phyloP scores from a whole-genome alignment of 2,329 filamentous ascomycete genomes.

The Fusarium nodosum region DNA sequence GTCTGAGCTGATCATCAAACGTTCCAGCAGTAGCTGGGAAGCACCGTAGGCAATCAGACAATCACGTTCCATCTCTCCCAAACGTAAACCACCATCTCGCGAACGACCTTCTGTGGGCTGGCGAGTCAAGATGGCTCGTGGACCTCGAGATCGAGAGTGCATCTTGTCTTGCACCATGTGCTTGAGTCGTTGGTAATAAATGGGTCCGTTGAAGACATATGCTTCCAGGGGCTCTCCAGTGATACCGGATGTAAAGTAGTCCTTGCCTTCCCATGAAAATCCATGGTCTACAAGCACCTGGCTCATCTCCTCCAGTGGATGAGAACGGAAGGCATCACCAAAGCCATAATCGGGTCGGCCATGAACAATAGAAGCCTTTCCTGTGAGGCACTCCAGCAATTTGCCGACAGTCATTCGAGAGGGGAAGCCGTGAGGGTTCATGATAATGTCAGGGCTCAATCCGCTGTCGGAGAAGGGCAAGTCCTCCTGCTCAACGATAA shows the following conservation, averaged over 20 bases:
- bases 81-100: constrained; percentile 87
- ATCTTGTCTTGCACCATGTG: constrained; percentile 99
- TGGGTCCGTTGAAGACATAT: constrained; percentile 98
- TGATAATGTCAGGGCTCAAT: constrained; percentile 97
- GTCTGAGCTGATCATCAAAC: constrained; percentile 94
- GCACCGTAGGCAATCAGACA: constrained; percentile 98
- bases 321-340: constrained; percentile 82
- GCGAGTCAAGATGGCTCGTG: constrained; percentile 89
- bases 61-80: constrained; percentile 99
- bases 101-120: constrained; percentile 97
- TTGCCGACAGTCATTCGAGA: constrained; percentile 99
- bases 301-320: constrained; percentile 90
- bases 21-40: constrained; percentile 89
- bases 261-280: constrained; percentile 97
- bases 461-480: constrained; percentile 95
- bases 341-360: constrained; percentile 90
- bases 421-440: constrained; percentile 99
- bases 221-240: constrained; percentile 94
- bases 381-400: constrained; percentile 92
- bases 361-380: constrained; percentile 90
- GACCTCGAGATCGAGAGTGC: constrained; percentile 93
- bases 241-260: constrained; percentile 94
- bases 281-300: constrained; percentile 86
- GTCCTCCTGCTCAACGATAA: constrained; percentile 96
- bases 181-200: constrained; percentile 99